phyloP scores from a whole-genome alignment of 495 filamentous ascomycete genomes.

The Arthonia radiata region DNA sequence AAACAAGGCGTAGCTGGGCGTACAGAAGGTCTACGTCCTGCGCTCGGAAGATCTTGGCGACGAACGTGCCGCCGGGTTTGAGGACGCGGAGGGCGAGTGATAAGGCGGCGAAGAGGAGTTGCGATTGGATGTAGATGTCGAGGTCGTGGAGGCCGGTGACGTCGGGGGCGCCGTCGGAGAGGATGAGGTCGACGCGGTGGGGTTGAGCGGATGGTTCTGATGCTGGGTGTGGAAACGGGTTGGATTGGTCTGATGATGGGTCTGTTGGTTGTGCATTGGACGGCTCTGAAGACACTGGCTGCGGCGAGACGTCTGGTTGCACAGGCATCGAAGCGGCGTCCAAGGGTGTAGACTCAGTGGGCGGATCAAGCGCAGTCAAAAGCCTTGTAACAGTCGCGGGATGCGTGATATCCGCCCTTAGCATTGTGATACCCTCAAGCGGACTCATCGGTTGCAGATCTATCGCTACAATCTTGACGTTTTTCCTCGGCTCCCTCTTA shows the following conservation, averaged over 20 bases:
- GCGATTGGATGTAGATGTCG: slow-evolving; percentile 91
- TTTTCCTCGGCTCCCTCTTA: slow-evolving; percentile 30
- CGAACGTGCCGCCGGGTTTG: slow-evolving; percentile 79
- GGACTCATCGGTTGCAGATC: slow-evolving; percentile 91
- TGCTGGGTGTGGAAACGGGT: slow-evolving; percentile 18
- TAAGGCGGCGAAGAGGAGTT: slow-evolving; percentile 78
- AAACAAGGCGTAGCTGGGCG: slow-evolving; percentile 75
- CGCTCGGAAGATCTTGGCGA: slow-evolving; percentile 91
- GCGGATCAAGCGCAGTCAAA: slow-evolving; percentile 61
- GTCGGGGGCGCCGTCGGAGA: slow-evolving; percentile 88
- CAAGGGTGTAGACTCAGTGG: too few species aligned
- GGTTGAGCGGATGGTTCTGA: slow-evolving; percentile 18
- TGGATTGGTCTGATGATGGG: too few species aligned
- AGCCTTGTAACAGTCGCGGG: slow-evolving; percentile 80
- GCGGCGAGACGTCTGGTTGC: too few species aligned
- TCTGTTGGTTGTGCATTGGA: too few species aligned
- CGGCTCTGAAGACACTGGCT: too few species aligned
- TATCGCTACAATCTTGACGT: slow-evolving; percentile 84
- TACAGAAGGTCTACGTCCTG: slow-evolving; percentile 82
- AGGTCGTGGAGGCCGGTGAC: slow-evolving; percentile 92
- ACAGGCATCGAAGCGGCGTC: too few species aligned
- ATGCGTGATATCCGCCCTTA: slow-evolving; percentile 91
- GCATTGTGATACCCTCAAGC: slow-evolving; percentile 67
- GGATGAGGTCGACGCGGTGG: slow-evolving; percentile 68
- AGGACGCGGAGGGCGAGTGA: slow-evolving; percentile 82